These are phyloP conservation scores for Senna siamea DNA, from an alignment of 306 rosid species.

Conservation along the genomic window DNA sequence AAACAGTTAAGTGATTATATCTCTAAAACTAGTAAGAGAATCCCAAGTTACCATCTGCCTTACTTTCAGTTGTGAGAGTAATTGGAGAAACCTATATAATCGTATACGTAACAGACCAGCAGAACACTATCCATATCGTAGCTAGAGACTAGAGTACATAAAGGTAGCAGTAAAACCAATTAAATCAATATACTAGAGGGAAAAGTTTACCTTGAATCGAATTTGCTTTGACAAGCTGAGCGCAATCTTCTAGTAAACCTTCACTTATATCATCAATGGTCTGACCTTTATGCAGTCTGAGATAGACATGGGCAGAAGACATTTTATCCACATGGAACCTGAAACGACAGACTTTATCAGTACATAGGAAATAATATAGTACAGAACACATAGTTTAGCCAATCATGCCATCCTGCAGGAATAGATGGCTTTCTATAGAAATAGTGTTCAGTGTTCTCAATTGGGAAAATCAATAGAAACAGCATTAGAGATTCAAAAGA, in stretches of 20 bases:
- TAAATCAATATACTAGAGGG: slow-evolving; percentile 18
- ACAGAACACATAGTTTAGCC: neutral
- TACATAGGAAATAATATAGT: neutral
- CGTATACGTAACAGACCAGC: neutral
- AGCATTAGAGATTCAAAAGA: neutral
- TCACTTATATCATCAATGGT: slow-evolving; percentile 86
- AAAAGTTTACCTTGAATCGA: slow-evolving; percentile 83
- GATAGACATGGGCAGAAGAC: slow-evolving; percentile 98
- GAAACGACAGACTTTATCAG: slow-evolving; percentile 30
- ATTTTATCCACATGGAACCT: slow-evolving; percentile 99
- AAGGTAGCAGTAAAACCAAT: neutral
- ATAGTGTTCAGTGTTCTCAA: neutral
- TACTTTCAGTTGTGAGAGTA: slow-evolving; percentile 12
- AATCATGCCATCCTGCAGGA: neutral
- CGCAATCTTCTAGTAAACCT: slow-evolving; percentile 91
- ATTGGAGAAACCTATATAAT: neutral
- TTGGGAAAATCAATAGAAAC: neutral
- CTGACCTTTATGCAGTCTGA: slow-evolving; percentile 90
- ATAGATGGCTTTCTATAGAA: neutral
- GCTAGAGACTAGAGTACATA: neutral
- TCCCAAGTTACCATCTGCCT: neutral
- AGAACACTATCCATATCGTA: neutral
- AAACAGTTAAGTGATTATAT: no score
- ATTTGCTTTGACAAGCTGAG: slow-evolving; percentile 97
- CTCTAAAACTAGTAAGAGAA: no score